These are phyloP conservation scores for Volutella citrinella DNA, from an alignment of 2,329 filamentous ascomycete species.

Conservation along the genomic window DNA sequence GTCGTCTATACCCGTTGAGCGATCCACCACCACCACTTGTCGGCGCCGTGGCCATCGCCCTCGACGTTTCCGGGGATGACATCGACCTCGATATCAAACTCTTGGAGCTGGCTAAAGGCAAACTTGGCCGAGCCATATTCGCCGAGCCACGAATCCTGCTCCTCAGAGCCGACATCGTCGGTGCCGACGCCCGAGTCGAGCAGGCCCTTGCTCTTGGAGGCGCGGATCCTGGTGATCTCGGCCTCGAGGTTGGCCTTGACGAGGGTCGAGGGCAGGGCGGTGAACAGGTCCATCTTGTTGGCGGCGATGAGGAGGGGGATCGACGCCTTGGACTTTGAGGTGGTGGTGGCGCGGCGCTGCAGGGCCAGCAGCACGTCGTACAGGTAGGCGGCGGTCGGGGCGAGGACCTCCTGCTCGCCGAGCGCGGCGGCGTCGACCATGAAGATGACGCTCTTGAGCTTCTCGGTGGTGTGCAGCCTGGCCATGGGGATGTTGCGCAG, in stretches of 20 bases:
- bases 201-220: constrained; percentile 74
- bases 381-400: constrained; percentile 77
- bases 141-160: constrained; percentile 82
- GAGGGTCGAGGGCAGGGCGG: constrained; percentile 74
- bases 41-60: constrained; percentile 65
- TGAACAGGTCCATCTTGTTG: constrained; percentile 96
- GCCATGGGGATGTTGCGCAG: constrained; percentile 69
- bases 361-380: constrained; percentile 84
- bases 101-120: constrained; percentile 75
- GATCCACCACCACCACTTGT: constrained; percentile 91
- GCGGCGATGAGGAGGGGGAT: constrained; percentile 81
- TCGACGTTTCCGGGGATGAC: constrained; percentile 72
- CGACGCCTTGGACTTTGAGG: constrained; percentile 32
- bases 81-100: constrained; percentile 76
- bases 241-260: constrained; percentile 74
- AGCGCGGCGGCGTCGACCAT: constrained; percentile 80
- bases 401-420: constrained; percentile 56
- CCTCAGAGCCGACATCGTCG: constrained; percentile 59
- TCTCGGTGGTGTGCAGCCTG: constrained; percentile 41
- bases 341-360: constrained; percentile 65
- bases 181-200: constrained; percentile 75
- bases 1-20: constrained; percentile 57
- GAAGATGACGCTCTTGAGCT: constrained; percentile 75
- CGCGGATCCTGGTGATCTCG: constrained; percentile 76
- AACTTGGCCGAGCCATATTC: constrained; percentile 77